A percentile compares a stretch with the other conserved stretches of the same genome.
Evolutionary conservation across 1,284 basidiomycete genomes (phyloP).

Genomic region (Porogramme epimiltina): DNA sequence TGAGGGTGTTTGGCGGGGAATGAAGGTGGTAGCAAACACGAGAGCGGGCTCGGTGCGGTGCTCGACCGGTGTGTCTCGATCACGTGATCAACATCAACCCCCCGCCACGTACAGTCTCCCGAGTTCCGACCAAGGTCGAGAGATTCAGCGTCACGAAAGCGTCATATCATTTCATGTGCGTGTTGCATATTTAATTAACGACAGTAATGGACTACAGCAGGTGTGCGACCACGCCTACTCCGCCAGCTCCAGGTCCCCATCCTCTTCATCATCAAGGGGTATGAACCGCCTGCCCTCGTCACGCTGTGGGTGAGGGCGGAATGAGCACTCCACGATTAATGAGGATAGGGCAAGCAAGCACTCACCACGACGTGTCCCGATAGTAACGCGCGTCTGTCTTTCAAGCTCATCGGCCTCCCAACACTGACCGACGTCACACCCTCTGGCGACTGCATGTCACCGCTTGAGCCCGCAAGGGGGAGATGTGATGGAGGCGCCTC

Average conservation of each 20-base stretch:
- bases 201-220: background rate
- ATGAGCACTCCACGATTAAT: too few relatives aligned
- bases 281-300: constrained; percentile 32
- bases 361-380: constrained; percentile 19
- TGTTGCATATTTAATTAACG: too few relatives aligned
- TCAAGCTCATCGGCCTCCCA: constrained; percentile 30
- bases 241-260: background rate
- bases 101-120: too few relatives aligned
- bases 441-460: background rate
- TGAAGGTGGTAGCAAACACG: too few relatives aligned
- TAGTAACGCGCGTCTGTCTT: constrained; percentile 24
- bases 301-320: constrained; percentile 9
- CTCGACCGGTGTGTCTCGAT: too few relatives aligned
- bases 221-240: too few relatives aligned
- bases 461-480: background rate
- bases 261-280: constrained; percentile 22
- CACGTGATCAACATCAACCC: too few relatives aligned
- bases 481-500: background rate
- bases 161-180: too few relatives aligned
- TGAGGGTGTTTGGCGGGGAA: background rate
- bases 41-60: too few relatives aligned
- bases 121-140: too few relatives aligned
- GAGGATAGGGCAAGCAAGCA: too few relatives aligned
- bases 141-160: too few relatives aligned
- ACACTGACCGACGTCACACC: constrained; percentile 1